A percentile compares a stretch with the other conserved stretches of the same genome.
These are phyloP conservation scores for Hymenoscyphus fructigenus DNA, from an alignment of 2,329 filamentous ascomycete genomes.

Conservation along the genomic window DNA sequence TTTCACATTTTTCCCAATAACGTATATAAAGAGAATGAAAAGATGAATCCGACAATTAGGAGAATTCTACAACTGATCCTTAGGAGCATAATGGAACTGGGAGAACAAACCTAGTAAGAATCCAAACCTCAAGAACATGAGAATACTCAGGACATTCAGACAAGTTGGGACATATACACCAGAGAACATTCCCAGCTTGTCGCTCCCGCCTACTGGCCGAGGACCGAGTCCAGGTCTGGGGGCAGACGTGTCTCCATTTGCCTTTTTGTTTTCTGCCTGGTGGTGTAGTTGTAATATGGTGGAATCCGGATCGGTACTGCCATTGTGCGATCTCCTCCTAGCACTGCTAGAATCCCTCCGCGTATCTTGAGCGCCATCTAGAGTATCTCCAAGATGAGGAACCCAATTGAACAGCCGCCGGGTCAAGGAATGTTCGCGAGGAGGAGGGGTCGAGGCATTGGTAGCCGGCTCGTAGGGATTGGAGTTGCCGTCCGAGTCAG, in stretches of 20 bases:
- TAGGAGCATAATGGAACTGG: not conserved
- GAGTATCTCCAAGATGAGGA: constrained; percentile 15
- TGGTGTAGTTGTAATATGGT: constrained; percentile 27
- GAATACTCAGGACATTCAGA: constrained; percentile 82
- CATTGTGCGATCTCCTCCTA: constrained; percentile 14
- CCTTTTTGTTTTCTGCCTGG: constrained; percentile 29
- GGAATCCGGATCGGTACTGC: constrained; percentile 7
- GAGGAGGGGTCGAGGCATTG: constrained; percentile 28
- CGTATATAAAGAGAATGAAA: not conserved
- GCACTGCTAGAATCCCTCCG: constrained; percentile 14
- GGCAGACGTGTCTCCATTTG: constrained; percentile 35
- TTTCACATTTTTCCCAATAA: not conserved
- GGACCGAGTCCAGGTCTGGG: constrained; percentile 41
- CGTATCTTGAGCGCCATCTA: constrained; percentile 5
- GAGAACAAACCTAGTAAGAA: constrained; percentile 64
- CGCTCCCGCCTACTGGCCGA: constrained; percentile 40
- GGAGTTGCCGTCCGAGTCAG: constrained; percentile 13
- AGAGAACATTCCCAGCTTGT: constrained; percentile 74
- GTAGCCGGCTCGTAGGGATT: constrained; percentile 33
- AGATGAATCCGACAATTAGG: not conserved
- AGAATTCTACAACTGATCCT: not conserved
- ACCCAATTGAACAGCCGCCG: constrained; percentile 26
- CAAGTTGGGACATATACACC: constrained; percentile 88
- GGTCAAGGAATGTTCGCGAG: constrained; percentile 29
- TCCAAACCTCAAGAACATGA: constrained; percentile 90